Base-by-base conservation (phyloP, 306 rosid genomes). In the Arachis stenosperma region DNA sequence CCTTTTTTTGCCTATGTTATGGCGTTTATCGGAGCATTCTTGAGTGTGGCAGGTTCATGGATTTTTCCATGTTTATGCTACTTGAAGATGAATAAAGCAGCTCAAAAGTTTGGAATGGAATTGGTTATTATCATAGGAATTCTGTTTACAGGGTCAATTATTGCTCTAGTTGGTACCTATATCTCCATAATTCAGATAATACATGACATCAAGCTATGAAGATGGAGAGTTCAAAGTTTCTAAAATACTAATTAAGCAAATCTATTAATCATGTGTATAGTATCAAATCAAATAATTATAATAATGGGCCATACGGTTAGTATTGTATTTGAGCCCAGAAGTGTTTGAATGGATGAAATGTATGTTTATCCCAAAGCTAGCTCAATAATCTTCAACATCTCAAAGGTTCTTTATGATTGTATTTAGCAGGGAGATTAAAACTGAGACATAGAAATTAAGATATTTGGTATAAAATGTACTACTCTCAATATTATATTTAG, bases 1-100 rank as follows among this genome's bases (percentile, higher is more conserved):
- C 96, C 97, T 0, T 85, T 89, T 63, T 89, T 92, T 9, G 86
- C 80, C 3, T 85, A 89, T 17, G 50, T 92, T 2, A 89, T 92
- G 96, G 89, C 88, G 0, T 88, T 92, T 44, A 80, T 70, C 12
- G 97, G 97, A 8, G 86, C 96, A 2, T 87, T 82, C 65, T 51
- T 84, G 43, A 30, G 88, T 33, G 84, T 85, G 46, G 6, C 82
- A 1, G 80, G 68, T 6, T 78, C 96, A 9, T 30, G 82, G 55
- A 13, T 92, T 41, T 64, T 92, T 8, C 97, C 97, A 0, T 92
- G 97, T 47, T 33, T 82, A 0, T 86, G 86, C 76, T 86, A 92
- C 82, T 85, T 92, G 3, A 89, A 92, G 89, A 86, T 92, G 5
- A 73, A 85, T 70, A 73, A 70, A 75, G 46, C 69, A 22, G 84